phyloP scores from a whole-genome alignment of 805 yeast species.

The Saturnispora diversa region DNA sequence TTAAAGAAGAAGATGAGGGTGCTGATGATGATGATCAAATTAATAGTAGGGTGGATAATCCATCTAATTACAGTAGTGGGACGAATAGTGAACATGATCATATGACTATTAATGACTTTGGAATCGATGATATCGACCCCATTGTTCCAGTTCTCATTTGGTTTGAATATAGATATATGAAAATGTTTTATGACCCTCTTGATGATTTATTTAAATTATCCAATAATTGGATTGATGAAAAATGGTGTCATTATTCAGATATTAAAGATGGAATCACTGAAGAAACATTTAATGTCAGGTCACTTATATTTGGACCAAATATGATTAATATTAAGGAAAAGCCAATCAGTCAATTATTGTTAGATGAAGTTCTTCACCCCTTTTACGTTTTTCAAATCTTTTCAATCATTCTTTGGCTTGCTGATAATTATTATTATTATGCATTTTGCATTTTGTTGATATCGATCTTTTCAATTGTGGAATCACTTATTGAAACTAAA shows the following conservation, averaged over 20 bases:
- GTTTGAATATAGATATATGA: conserved; percentile 77
- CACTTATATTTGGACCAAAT: conserved; percentile 69
- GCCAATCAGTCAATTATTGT: conserved; percentile 50
- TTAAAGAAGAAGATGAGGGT: conserved; percentile 14
- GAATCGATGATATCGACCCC: conserved; percentile 44
- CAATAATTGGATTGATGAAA: conserved; percentile 75
- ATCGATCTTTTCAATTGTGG: conserved; percentile 69
- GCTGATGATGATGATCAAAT: conserved; percentile 13
- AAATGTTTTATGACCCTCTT: conserved; percentile 73
- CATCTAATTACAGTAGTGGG: not conserved
- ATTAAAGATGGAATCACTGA: conserved; percentile 65
- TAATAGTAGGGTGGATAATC: not conserved
- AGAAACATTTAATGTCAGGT: conserved; percentile 59
- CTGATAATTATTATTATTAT: conserved; percentile 88
- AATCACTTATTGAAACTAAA: conserved; percentile 81
- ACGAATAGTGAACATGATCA: no score
- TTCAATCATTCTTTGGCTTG: conserved; percentile 83
- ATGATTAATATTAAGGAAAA: conserved; percentile 71
- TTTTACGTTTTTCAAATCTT: conserved; percentile 92
- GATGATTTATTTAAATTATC: conserved; percentile 82
- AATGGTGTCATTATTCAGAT: conserved; percentile 57
- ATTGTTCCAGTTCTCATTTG: conserved; percentile 60
- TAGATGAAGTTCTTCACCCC: conserved; percentile 90
- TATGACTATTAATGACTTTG: no score
- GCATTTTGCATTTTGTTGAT: conserved; percentile 88